Base-by-base conservation (phyloP, 768 basidiomycete species). In the Xanthoconium purpureum region DNA sequence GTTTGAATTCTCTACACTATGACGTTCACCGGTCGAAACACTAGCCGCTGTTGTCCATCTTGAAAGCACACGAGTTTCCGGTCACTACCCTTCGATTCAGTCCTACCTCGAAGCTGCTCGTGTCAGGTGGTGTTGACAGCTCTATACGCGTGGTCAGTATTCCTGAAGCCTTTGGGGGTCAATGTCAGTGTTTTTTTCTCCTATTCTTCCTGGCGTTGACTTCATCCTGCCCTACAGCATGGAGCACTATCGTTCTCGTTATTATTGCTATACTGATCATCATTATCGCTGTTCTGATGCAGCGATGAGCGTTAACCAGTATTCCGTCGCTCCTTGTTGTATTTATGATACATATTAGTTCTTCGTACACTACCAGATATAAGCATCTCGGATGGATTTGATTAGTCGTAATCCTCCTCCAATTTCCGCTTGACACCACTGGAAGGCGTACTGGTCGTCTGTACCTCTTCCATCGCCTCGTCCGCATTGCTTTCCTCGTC, bases 61-160 rank as follows among this genome's bases (percentile, higher is more conserved):
- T 98, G 55, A 91, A 91, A 72, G 91, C 97, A 0, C 96, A 98
- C 71, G 94, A 95, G 57, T 94, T 98, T 71, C 91, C 97, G 5
- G 84, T 91, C 6, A 98, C 97, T 1, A 85, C 89, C 5, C 73
- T 99, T 53, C 83, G 82, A 56, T 99, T 99, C 78, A 96, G 89
- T 67, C 88, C 94, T 2, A 78, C 84, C 7, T 85, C 88, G 13
- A 83, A 78, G n/a, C 61, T 95, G 13, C 79, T 99, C 5, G 82
- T 95, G 18, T 92, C 92, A 6, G 95, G 90, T 17, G 94, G 94
- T 63, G 89, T 91, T 9, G 96, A 98, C 73, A 94, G 91, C 69
- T 84, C 88, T 3, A 75, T 98, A 18, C 83, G 95, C 30, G 76
- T 94, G 42, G 81, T 95, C 32, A 78, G 76, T n/a, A 82, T 94